A percentile compares a stretch with the other conserved stretches of the same genome.
phyloP scores from a whole-genome alignment of 2,329 filamentous ascomycete species.

The Gremmenia infestans region DNA sequence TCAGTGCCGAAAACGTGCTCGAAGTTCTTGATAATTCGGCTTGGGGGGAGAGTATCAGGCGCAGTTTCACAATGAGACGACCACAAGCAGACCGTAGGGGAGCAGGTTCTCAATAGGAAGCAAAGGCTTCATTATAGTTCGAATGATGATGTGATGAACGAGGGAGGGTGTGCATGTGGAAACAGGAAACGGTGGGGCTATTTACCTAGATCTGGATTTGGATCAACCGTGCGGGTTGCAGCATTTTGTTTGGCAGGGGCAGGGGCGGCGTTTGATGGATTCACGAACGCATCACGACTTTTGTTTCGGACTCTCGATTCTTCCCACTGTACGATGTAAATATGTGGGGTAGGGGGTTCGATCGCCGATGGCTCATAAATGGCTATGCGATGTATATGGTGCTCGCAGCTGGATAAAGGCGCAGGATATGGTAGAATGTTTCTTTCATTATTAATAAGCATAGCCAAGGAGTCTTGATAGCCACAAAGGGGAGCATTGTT shows the following conservation, averaged over 20 bases:
- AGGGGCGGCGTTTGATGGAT: constrained; percentile 10
- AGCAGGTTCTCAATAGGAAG: constrained; percentile 9
- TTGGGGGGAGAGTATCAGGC: constrained; percentile 88
- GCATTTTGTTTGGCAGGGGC: constrained; percentile 14
- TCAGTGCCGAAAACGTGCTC: constrained; percentile 73
- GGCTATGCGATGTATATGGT: constrained; percentile 8
- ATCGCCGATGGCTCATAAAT: neutral
- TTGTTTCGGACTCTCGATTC: neutral
- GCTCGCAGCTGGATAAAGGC: neutral
- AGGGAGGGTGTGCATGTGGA: neutral
- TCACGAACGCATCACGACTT: constrained; percentile 11
- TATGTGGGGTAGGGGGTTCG: neutral
- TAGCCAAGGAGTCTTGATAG: constrained; percentile 13
- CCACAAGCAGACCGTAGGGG: constrained; percentile 22
- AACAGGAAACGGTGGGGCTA: neutral
- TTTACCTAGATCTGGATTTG: constrained; percentile 14
- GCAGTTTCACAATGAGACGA: constrained; percentile 71
- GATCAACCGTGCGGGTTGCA: constrained; percentile 20
- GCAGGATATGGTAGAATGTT: neutral
- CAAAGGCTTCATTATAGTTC: neutral
- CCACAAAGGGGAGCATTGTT: neutral
- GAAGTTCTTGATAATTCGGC: constrained; percentile 83
- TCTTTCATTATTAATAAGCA: constrained; percentile 12
- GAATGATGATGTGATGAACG: constrained; percentile 1
- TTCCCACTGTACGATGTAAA: constrained; percentile 1